Evolutionary conservation across 1,139 yeast genomes (phyloP), one percentile per base, ranked within the genome.

Genomic region (Magnusiomyces ingens): DNA sequence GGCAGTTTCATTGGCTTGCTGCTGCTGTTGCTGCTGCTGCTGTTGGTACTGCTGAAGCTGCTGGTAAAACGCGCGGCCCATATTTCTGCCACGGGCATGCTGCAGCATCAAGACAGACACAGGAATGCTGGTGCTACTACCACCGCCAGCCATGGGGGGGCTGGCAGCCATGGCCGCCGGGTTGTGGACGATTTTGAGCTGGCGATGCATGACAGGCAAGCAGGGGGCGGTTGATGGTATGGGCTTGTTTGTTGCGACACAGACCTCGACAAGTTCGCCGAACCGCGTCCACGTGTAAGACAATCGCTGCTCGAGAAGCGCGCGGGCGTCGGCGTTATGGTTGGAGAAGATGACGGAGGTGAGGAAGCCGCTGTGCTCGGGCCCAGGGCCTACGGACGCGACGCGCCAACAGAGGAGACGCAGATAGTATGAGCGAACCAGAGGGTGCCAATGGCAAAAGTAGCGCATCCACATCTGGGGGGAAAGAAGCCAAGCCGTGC

Each of bases 361-460:
- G 49, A 65, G 26, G 38, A 64, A 52, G 45, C 64, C 63, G 48
- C 64, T 61, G 12, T 65, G 32, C 32, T 26, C 32, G 32, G 32
- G 32, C 8, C 32, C 68, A 0, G 64, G 55, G 44, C 67, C 67
- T 41, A 64, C 63, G 1, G 66, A 60, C 3, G 84, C 84, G 29
- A 84, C 70, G 59, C 89, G 76, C 87, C 94, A 88, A 51, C 86
- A 75, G 17, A 88, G 59, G 35, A 88, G 72, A 51, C 90, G 74
- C 50, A 81, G 73, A 65, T 83, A 88, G 62, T 82, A 85, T 1
- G 85, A 77, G 46, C 95, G 74, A 17, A 86, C 82, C 35, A 86
- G 68, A 1, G 95, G 91, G 60, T 82, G 80, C 89, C 95, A 88
- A 67, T 88, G 95, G 48, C 83, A 77, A 62, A 87, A 81, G 57